Evolutionary conservation across 2,329 filamentous ascomycete species (phyloP).

Genomic region (Cephalotrichum gorgonifer): DNA sequence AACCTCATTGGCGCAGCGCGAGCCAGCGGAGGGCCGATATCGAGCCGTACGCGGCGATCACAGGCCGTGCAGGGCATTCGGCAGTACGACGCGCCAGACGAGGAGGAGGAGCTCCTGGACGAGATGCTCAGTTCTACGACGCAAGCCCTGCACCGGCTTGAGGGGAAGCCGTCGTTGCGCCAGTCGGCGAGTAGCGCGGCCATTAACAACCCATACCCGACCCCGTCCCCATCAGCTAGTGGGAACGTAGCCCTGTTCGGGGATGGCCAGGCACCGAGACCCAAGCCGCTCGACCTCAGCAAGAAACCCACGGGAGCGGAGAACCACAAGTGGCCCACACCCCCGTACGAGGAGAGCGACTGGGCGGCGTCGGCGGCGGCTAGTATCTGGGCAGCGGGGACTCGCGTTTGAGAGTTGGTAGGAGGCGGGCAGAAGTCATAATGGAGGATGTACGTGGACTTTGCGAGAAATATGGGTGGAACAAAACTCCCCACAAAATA

Average conservation of each 20-base stretch:
- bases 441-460: background rate
- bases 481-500: too few relatives aligned
- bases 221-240: conserved; percentile 69
- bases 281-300: conserved; percentile 61
- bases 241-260: conserved; percentile 67
- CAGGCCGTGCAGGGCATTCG: conserved; percentile 64
- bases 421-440: background rate
- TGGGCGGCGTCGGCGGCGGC: conserved; percentile 79
- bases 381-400: conserved; percentile 67
- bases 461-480: too few relatives aligned
- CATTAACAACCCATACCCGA: conserved; percentile 52
- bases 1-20: conserved; percentile 48
- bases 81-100: conserved; percentile 88
- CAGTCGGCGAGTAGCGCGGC: conserved; percentile 56
- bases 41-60: conserved; percentile 69
- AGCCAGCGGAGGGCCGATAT: conserved; percentile 46
- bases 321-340: conserved; percentile 76
- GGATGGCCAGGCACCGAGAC: conserved; percentile 49
- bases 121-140: conserved; percentile 75
- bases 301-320: conserved; percentile 40
- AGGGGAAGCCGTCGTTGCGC: conserved; percentile 39
- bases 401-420: conserved; percentile 38
- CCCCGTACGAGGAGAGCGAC: conserved; percentile 86
- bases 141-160: conserved; percentile 63
- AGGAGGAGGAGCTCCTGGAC: conserved; percentile 91